Evolutionary conservation across 2,329 filamentous ascomycete species (phyloP).

Genomic region (Cercospora canescens): DNA sequence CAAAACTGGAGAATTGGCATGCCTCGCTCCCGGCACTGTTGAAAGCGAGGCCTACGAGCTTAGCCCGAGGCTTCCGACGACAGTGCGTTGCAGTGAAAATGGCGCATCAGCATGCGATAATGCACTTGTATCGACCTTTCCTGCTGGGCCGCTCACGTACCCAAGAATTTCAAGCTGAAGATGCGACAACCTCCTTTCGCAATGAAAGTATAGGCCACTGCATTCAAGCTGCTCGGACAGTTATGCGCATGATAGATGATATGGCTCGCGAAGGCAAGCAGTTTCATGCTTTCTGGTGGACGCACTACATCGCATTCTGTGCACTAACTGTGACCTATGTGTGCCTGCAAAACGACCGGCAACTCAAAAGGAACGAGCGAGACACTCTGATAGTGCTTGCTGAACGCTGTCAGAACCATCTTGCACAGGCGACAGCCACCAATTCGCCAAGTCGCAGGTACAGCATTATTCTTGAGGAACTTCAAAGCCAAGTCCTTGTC

Average conservation of each 20-base stretch:
- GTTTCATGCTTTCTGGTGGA: not conserved
- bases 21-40: not conserved
- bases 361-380: not conserved
- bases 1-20: not conserved
- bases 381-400: not conserved
- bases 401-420: not conserved
- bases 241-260: not conserved
- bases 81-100: constrained; percentile 36
- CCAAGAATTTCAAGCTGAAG: not conserved
- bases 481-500: not conserved
- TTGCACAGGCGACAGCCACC: not conserved
- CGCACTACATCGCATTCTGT: not conserved
- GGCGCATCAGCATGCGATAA: constrained; percentile 38
- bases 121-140: constrained; percentile 38
- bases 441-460: not conserved
- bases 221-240: not conserved
- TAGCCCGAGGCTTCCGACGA: constrained; percentile 45
- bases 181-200: not conserved
- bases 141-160: constrained; percentile 19
- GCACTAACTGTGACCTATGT: not conserved
- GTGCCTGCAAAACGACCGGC: not conserved
- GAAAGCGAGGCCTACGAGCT: not conserved
- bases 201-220: not conserved
- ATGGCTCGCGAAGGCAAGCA: not conserved
- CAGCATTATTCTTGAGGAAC: not conserved